phyloP scores from a whole-genome alignment of 768 basidiomycete species.

The Phylloporus scabripes region DNA sequence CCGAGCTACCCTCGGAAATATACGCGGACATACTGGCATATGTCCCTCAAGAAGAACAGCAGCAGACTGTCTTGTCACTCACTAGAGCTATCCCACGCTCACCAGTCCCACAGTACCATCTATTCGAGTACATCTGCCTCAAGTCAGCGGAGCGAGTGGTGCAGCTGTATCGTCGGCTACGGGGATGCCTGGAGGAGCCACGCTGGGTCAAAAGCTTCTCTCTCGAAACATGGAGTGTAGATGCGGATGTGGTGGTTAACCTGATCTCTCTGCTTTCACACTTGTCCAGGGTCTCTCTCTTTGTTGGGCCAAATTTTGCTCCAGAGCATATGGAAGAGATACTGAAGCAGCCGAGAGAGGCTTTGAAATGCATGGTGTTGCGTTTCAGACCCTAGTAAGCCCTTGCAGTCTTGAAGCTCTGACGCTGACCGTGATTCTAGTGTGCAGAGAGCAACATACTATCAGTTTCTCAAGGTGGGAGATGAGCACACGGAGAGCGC shows the following conservation, averaged over 20 bases:
- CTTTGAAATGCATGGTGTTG: slow-evolving; percentile 51
- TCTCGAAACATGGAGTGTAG: slow-evolving; percentile 61
- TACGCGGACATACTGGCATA: slow-evolving; percentile 53
- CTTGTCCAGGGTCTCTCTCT: slow-evolving; percentile 48
- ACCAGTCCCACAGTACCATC: slow-evolving; percentile 48
- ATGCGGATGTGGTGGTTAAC: slow-evolving; percentile 71
- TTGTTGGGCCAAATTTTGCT: slow-evolving; percentile 69
- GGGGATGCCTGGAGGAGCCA: slow-evolving; percentile 30
- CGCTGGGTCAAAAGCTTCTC: slow-evolving; percentile 45
- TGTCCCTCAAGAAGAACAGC: slow-evolving; percentile 42
- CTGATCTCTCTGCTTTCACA: slow-evolving; percentile 53
- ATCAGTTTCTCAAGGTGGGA: slow-evolving; percentile 69
- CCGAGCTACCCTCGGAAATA: slow-evolving; percentile 58
- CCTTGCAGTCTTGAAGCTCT: neutral
- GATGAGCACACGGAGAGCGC: neutral
- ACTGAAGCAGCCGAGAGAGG: slow-evolving; percentile 42
- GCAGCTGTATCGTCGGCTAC: slow-evolving; percentile 52
- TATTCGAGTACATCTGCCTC: slow-evolving; percentile 58
- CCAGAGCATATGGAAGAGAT: slow-evolving; percentile 81
- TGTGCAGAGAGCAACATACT: slow-evolving; percentile 70
- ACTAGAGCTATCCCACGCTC: slow-evolving; percentile 56
- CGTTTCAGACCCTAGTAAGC: slow-evolving; percentile 82
- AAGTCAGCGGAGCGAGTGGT: slow-evolving; percentile 46
- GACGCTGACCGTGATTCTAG: slow-evolving; percentile 24
- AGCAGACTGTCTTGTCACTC: slow-evolving; percentile 53